Evolutionary conservation across 495 filamentous ascomycete genomes (phyloP).

Genomic region (Neurospora sp.): DNA sequence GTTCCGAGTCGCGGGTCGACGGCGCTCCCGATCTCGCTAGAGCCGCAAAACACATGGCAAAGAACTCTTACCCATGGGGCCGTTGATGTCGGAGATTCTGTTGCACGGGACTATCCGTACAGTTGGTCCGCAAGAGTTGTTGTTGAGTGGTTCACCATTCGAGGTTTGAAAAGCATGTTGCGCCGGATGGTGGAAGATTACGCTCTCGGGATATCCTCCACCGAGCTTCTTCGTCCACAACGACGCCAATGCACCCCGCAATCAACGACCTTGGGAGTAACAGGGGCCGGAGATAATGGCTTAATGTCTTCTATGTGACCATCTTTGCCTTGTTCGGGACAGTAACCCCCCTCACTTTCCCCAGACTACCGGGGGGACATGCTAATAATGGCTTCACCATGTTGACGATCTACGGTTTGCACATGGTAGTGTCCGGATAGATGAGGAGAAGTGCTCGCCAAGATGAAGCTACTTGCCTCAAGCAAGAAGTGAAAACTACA

Average conservation of each 20-base stretch:
- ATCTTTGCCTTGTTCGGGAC: constrained; percentile 4
- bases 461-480: neutral
- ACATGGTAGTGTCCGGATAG: neutral
- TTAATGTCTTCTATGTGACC: neutral
- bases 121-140: neutral
- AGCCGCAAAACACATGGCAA: neutral
- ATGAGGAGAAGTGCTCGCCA: neutral
- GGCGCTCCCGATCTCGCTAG: neutral
- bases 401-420: neutral
- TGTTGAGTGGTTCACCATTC: neutral
- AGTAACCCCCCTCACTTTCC: neutral
- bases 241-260: constrained; percentile 7
- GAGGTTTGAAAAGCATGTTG: neutral
- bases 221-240: neutral
- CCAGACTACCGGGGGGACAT: neutral
- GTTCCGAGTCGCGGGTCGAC: neutral
- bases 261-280: neutral
- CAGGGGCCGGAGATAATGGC: constrained; percentile 4
- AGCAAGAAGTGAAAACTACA: neutral
- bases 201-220: constrained; percentile 5
- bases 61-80: neutral
- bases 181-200: neutral
- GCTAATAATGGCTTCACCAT: neutral
- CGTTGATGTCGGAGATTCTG: neutral
- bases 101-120: neutral